These are phyloP conservation scores for Neocatenulostroma microsporum DNA, from an alignment of 2,329 filamentous ascomycete species.

Conservation along the genomic window DNA sequence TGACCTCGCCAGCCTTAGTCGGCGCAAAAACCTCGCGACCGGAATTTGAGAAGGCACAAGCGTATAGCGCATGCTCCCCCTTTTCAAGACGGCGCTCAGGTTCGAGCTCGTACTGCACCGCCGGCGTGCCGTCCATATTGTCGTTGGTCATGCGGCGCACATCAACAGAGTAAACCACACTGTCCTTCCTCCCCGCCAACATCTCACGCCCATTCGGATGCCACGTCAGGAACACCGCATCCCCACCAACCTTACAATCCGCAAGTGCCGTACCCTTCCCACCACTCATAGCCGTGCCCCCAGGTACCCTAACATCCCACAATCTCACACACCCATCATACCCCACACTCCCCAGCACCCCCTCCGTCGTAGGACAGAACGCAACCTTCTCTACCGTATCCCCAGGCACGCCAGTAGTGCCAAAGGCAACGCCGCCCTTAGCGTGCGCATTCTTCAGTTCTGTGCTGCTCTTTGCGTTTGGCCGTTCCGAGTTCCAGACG, in stretches of 20 bases:
- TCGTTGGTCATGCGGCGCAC: conserved; percentile 19
- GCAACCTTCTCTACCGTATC: conserved; percentile 65
- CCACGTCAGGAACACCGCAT: conserved; percentile 53
- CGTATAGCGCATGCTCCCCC: conserved; percentile 47
- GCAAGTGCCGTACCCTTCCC: conserved; percentile 36
- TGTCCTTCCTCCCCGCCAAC: conserved; percentile 65
- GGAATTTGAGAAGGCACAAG: conserved; percentile 66
- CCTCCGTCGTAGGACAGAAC: conserved; percentile 70
- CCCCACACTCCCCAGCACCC: conserved; percentile 67
- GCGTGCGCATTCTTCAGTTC: conserved; percentile 50
- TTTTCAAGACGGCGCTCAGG: conserved; percentile 5
- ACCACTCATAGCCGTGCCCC: conserved; percentile 30
- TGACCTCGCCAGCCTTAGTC: conserved; percentile 61
- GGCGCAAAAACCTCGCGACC: conserved; percentile 64
- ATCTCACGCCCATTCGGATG: conserved; percentile 61
- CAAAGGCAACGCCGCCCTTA: conserved; percentile 15
- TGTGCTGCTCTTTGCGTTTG: conserved; percentile 64
- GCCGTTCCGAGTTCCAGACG: conserved; percentile 74
- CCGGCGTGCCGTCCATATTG: conserved; percentile 2
- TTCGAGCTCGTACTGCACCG: conserved; percentile 6
- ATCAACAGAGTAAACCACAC: conserved; percentile 28
- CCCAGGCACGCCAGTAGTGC: conserved; percentile 43
- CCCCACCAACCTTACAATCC: conserved; percentile 48
- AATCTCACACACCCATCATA: conserved; percentile 67
- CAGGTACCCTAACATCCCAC: conserved; percentile 65